Conservation (phyloP, 208 protist species). For the Trypanosoma vivax region DNA sequence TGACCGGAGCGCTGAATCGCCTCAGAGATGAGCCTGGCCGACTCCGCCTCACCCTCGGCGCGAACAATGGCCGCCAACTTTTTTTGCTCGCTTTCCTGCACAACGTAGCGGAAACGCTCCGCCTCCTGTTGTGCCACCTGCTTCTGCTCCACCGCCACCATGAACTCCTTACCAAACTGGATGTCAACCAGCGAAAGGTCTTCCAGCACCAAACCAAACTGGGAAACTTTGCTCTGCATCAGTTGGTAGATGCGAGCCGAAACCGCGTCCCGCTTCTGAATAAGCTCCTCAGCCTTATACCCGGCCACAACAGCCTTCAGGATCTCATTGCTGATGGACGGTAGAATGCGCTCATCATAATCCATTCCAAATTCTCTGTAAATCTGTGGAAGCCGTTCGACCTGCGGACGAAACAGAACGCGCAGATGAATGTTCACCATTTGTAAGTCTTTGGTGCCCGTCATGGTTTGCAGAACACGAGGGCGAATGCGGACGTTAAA, state of each 20-base stretch:
- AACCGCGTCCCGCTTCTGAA: slow-evolving; percentile 96
- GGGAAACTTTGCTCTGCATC: slow-evolving; percentile 92
- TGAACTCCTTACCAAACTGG: slow-evolving; percentile 94
- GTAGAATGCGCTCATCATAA: slow-evolving; percentile 97
- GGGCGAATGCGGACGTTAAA: slow-evolving; percentile 95
- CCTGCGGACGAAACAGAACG: slow-evolving; percentile 84
- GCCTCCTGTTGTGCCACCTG: slow-evolving; percentile 97
- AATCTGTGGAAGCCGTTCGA: slow-evolving; percentile 79
- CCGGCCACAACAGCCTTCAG: slow-evolving; percentile 94
- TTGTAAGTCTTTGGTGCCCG: slow-evolving; percentile 90
- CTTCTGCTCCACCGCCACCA: slow-evolving; percentile 94
- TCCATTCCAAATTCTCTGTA: slow-evolving; percentile 90
- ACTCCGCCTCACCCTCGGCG: slow-evolving; percentile 93
- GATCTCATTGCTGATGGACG: slow-evolving; percentile 96
- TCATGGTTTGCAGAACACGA: slow-evolving; percentile 87
- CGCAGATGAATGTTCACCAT: slow-evolving; percentile 91
- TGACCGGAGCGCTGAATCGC: slow-evolving; percentile 72
- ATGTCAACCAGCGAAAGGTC: slow-evolving; percentile 98
- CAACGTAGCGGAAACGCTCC: slow-evolving; percentile 92
- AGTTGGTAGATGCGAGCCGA: slow-evolving; percentile 88
- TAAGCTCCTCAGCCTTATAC: slow-evolving; percentile 98
- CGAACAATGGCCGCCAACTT: slow-evolving; percentile 90
- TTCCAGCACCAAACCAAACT: slow-evolving; percentile 96
- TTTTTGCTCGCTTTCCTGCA: slow-evolving; percentile 94
- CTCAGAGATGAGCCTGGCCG: slow-evolving; percentile 88